Evolutionary conservation across 2,329 filamentous ascomycete genomes (phyloP), one percentile per base, ranked within the genome.

Genomic region (Sporothrix protearum): DNA sequence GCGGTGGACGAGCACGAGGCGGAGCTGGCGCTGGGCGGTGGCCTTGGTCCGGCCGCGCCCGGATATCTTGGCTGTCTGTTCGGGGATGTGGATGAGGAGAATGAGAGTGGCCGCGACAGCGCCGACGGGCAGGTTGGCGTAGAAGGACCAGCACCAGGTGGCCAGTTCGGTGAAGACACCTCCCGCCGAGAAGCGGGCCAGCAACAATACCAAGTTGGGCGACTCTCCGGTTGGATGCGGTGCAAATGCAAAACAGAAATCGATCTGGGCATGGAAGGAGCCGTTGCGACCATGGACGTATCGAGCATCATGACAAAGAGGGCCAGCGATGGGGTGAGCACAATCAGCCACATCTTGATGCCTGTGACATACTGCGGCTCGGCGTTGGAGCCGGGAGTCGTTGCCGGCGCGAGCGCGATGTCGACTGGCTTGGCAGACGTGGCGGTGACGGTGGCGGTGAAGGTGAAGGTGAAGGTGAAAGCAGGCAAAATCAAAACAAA

Each of bases 231-330:
- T 47, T 47, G 14, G 42, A 16, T 42, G 12, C 9, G 39, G 9
- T 42, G 39, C 9, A n/a, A n/a, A n/a, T n/a, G n/a, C n/a, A n/a
- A n/a, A n/a, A n/a, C n/a, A n/a, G n/a, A n/a, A n/a, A n/a, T n/a
- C n/a, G n/a, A n/a, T n/a, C n/a, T n/a, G n/a, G n/a, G n/a, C n/a
- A n/a, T n/a, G n/a, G n/a, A n/a, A n/a, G n/a, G n/a, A n/a, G n/a
- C n/a, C n/a, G 70, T 71, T 0, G 78, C 75, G 53, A 79, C 77
- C 66, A 79, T 78, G 2, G 72, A 73, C 42, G 70, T 72, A 61
- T 74, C 82, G 25, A 84, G 76, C 3, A 81, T 81, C 76, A 82
- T 80, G 45, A 83, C 76, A 69, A 84, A 83, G 12, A 84, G 81
- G 45, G 79, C 80, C 28, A 84, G 75, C 71, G 80, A 83, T 67